Conservation (phyloP, 83 land plant genomes). For the Diphasiastrum complanatum region DNA sequence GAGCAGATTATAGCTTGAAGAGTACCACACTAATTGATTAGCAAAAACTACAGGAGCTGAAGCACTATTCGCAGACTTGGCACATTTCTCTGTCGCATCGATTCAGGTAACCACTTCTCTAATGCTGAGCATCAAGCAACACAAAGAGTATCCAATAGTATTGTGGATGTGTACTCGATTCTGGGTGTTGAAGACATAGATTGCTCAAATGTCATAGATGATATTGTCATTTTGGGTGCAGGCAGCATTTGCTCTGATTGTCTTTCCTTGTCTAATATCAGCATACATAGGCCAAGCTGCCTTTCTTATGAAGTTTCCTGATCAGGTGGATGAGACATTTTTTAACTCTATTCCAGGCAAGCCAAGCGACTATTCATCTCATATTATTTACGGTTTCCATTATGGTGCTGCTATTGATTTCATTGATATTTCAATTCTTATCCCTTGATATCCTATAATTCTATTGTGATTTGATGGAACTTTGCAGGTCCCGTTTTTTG, state of each 20-base stretch:
- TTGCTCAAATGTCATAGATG: not conserved
- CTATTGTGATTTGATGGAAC: not conserved
- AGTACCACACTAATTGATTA: too few relatives aligned
- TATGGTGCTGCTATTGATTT: not conserved
- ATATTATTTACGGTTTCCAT: constrained; percentile 4
- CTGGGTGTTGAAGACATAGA: not conserved
- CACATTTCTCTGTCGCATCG: constrained; percentile 21
- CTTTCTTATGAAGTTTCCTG: constrained; percentile 13
- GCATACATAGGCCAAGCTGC: constrained; percentile 31
- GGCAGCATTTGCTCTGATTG: constrained; percentile 23
- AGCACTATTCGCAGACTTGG: constrained; percentile 28
- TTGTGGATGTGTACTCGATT: not conserved
- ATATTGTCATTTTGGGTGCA: constrained; percentile 16
- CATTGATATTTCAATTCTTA: not conserved
- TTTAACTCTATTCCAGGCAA: constrained; percentile 28
- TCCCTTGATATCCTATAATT: not conserved
- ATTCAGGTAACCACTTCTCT: constrained; percentile 29
- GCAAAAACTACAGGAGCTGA: constrained; percentile 30
- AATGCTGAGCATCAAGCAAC: not conserved
- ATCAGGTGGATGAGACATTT: not conserved
- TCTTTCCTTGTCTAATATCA: constrained; percentile 24
- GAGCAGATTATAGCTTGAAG: not conserved
- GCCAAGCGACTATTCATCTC: not conserved
- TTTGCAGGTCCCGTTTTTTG: not conserved
- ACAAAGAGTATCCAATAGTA: not conserved